These are phyloP conservation scores for Perilla frutescens DNA, from an alignment of 257 asterid species.

Conservation along the genomic window DNA sequence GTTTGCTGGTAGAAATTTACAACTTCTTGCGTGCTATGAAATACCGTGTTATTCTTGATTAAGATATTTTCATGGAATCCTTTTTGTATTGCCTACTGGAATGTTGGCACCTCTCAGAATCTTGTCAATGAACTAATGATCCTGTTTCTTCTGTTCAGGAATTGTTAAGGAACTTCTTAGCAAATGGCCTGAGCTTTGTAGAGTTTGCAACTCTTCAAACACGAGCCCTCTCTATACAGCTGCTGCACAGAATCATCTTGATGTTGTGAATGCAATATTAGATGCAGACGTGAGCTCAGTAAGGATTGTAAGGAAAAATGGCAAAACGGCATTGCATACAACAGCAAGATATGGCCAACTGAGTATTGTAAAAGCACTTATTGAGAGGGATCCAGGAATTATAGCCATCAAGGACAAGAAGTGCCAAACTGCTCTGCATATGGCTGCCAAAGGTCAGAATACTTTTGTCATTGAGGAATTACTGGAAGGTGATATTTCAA, in stretches of 20 bases:
- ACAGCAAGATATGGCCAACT: conserved; percentile 86
- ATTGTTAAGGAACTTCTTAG: conserved; percentile 64
- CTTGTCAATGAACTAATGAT: not conserved
- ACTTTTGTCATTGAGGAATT: conserved; percentile 74
- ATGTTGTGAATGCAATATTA: conserved; percentile 81
- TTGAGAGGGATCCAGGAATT: conserved; percentile 74
- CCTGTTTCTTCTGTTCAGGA: conserved; percentile 52
- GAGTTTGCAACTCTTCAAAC: conserved; percentile 82
- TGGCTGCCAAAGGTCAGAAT: conserved; percentile 98
- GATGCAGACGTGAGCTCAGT: conserved; percentile 73
- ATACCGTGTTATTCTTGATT: not conserved
- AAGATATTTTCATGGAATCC: not conserved
- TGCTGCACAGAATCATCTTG: conserved; percentile 74
- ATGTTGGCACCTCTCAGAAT: not conserved
- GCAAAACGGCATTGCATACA: conserved; percentile 89
- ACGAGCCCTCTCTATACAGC: conserved; percentile 97
- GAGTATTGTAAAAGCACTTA: conserved; percentile 72
- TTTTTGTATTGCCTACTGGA: not conserved
- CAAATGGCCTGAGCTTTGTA: conserved; percentile 94
- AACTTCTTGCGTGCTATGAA: conserved; percentile 14
- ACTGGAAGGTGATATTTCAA: conserved; percentile 73
- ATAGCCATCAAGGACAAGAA: conserved; percentile 85
- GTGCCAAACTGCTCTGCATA: conserved; percentile 97
- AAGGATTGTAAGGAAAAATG: conserved; percentile 84
- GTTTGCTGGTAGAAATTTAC: not conserved